phyloP scores from a whole-genome alignment of 805 yeast genomes.

The Tetrapisispora namnaoensis region DNA sequence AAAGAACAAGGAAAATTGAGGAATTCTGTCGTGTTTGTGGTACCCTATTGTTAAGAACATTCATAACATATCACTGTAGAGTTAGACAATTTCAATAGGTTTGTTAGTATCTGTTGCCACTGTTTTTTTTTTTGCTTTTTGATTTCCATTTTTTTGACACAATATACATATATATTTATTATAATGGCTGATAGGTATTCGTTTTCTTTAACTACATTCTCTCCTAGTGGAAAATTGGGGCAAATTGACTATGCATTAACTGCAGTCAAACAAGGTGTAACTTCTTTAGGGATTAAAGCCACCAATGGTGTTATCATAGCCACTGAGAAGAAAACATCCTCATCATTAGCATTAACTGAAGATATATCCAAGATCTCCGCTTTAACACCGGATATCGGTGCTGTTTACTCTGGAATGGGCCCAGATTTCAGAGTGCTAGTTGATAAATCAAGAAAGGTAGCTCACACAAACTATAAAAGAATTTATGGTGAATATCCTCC shows the following conservation, averaged over 20 bases:
- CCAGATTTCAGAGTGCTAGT: conserved; percentile 94
- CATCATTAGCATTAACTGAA: conserved; percentile 66
- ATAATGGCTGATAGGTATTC: conserved; percentile 93
- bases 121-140: too few species aligned
- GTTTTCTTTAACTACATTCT: conserved; percentile 91
- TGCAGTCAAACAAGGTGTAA: conserved; percentile 96
- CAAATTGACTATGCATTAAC: conserved; percentile 97
- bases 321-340: conserved; percentile 84
- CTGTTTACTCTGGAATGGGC: conserved; percentile 97
- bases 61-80: too few species aligned
- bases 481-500: conserved; percentile 96
- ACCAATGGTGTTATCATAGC: conserved; percentile 95
- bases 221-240: conserved; percentile 96
- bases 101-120: too few species aligned
- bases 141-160: too few species aligned
- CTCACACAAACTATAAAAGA: conserved; percentile 88
- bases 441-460: conserved; percentile 85
- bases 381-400: conserved; percentile 91
- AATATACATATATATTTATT: too few species aligned
- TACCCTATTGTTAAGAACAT: too few species aligned
- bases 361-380: conserved; percentile 67
- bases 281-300: conserved; percentile 89
- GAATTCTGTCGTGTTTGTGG: too few species aligned
- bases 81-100: too few species aligned
- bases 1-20: too few species aligned